Conservation (phyloP, 176 grass and related monocot genomes). For the Thinopyrum elongatum region DNA sequence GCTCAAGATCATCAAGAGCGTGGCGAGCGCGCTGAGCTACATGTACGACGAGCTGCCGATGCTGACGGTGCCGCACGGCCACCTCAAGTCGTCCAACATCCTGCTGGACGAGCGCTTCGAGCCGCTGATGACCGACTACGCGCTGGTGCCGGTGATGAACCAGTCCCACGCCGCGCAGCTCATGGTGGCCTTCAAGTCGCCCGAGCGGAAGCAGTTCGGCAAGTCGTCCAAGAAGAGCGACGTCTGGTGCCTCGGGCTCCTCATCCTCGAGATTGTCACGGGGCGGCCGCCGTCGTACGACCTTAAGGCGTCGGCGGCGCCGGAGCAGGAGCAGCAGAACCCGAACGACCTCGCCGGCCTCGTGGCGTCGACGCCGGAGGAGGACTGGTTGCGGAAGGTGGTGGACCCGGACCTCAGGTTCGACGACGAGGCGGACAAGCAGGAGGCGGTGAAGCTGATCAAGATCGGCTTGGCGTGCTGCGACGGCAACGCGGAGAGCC, state of each 20-base stretch:
- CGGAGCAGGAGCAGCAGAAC: not conserved
- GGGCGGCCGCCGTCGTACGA: constrained; percentile 37
- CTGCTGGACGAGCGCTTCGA: constrained; percentile 50
- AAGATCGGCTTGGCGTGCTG: constrained; percentile 76
- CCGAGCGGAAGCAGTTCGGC: constrained; percentile 64
- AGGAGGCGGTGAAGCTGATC: constrained; percentile 69
- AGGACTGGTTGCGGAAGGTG: constrained; percentile 42
- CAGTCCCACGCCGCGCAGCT: constrained; percentile 69
- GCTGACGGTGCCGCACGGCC: constrained; percentile 86
- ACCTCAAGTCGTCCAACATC: constrained; percentile 89
- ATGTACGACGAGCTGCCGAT: constrained; percentile 95
- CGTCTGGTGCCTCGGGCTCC: constrained; percentile 79
- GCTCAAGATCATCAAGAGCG: constrained; percentile 75
- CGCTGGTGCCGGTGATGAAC: constrained; percentile 84
- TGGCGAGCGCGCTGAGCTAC: constrained; percentile 53
- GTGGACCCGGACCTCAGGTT: constrained; percentile 43
- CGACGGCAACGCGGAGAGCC: constrained; percentile 45
- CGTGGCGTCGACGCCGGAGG: constrained; percentile 35
- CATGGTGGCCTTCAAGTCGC: constrained; percentile 80
- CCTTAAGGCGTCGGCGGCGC: not conserved
- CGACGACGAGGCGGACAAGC: constrained; percentile 16
- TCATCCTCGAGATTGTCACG: constrained; percentile 75
- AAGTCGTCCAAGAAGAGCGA: constrained; percentile 91
- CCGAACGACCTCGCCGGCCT: constrained; percentile 29
- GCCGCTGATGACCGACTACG: constrained; percentile 80